Evolutionary conservation across 1,139 yeast species (phyloP).

Genomic region (Saccharomyces pastorianus): DNA sequence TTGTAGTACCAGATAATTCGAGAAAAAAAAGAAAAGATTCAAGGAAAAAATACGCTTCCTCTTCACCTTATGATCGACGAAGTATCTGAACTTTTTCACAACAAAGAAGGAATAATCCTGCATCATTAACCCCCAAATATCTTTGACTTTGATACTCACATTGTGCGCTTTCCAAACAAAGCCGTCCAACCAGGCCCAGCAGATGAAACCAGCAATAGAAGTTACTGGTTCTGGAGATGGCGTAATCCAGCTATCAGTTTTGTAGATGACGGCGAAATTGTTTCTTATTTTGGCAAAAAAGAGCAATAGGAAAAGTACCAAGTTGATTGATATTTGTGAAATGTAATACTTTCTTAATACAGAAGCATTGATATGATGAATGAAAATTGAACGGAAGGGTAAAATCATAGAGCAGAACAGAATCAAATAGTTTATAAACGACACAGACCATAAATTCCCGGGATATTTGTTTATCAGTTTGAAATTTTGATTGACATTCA

Average conservation of each 20-base stretch:
- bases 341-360: constrained; percentile 37
- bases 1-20: constrained; percentile 53
- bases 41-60: constrained; percentile 45
- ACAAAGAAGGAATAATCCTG: constrained; percentile 76
- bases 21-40: constrained; percentile 56
- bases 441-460: constrained; percentile 57
- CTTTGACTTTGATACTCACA: constrained; percentile 46
- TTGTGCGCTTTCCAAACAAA: constrained; percentile 62
- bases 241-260: constrained; percentile 37
- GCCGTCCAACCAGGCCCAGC: constrained; percentile 71
- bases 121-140: constrained; percentile 77
- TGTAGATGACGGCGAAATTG: constrained; percentile 45
- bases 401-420: constrained; percentile 46
- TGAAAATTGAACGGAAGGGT: constrained; percentile 56
- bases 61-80: constrained; percentile 34
- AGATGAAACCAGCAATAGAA: constrained; percentile 50
- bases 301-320: constrained; percentile 42
- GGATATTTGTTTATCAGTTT: constrained; percentile 19
- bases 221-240: constrained; percentile 76
- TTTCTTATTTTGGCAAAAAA: constrained; percentile 64
- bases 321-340: constrained; percentile 40
- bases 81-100: constrained; percentile 50
- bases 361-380: constrained; percentile 38
- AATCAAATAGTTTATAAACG: constrained; percentile 52
- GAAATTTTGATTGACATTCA: constrained; percentile 37